Conservation (phyloP, 2,329 filamentous ascomycete genomes). For the Cordyceps cateniannulata region DNA sequence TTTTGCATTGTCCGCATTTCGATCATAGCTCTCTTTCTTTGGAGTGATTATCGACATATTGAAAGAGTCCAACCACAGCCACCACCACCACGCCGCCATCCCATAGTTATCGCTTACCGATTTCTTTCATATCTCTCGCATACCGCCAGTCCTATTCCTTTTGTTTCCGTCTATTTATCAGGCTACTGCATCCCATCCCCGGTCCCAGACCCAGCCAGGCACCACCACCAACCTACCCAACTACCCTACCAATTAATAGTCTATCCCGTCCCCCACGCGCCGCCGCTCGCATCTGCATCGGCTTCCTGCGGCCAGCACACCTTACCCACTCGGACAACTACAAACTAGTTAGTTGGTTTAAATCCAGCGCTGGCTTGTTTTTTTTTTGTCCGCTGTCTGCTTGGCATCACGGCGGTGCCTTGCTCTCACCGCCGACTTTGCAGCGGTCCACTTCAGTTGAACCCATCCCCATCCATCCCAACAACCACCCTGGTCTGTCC, state of each 20-base stretch:
- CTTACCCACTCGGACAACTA: constrained; percentile 8
- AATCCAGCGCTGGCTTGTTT: not conserved
- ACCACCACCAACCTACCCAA: not conserved
- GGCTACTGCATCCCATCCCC: too few species aligned
- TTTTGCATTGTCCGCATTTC: too few species aligned
- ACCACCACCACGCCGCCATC: too few species aligned
- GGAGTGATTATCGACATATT: too few species aligned
- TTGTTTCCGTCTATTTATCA: too few species aligned
- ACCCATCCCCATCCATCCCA: constrained; percentile 8
- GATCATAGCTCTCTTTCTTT: too few species aligned
- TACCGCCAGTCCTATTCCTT: too few species aligned
- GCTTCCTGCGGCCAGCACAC: constrained; percentile 10
- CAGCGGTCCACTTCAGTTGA: constrained; percentile 7
- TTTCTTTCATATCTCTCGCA: too few species aligned
- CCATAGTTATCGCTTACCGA: too few species aligned
- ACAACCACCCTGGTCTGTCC: constrained; percentile 5
- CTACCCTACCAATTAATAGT: not conserved
- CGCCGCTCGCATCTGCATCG: not conserved
- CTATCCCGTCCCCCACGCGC: not conserved
- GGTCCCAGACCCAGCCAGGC: too few species aligned
- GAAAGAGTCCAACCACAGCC: too few species aligned
- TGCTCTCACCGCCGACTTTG: constrained; percentile 10
- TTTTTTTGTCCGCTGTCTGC: not conserved
- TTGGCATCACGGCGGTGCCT: not conserved
- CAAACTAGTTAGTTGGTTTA: not conserved